Percentiles rank a stretch among this genome's conserved stretches.
These are phyloP conservation scores for Aspergillus biplanus DNA, from an alignment of 495 filamentous ascomycete genomes.

Conservation along the genomic window DNA sequence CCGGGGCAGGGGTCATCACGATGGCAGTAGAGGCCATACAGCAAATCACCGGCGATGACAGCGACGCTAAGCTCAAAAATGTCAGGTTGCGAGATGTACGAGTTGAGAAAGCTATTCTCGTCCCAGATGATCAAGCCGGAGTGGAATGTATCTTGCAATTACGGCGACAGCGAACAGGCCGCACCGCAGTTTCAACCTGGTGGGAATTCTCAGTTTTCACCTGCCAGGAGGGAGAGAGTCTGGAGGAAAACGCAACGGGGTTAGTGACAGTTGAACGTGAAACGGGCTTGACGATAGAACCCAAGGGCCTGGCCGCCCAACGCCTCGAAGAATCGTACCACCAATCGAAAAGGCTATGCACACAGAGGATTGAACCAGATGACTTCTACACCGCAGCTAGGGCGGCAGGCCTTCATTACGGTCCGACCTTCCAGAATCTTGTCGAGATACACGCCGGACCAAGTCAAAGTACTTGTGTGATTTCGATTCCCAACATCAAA, in stretches of 20 bases:
- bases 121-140: not conserved
- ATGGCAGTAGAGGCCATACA: conserved; percentile 44
- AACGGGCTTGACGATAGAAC: not conserved
- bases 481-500: not conserved
- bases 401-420: not conserved
- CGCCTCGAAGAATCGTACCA: not conserved
- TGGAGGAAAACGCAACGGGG: not conserved
- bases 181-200: not conserved
- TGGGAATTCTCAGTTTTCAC: conserved; percentile 3
- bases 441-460: not conserved
- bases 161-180: not conserved
- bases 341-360: not conserved
- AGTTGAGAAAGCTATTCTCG: not conserved
- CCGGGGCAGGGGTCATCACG: conserved; percentile 38
- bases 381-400: not conserved
- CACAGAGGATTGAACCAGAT: not conserved
- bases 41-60: conserved; percentile 18
- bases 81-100: conserved; percentile 1
- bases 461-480: not conserved
- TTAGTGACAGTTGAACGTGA: not conserved
- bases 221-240: conserved; percentile 1
- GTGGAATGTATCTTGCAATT: conserved; percentile 1
- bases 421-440: not conserved
- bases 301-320: not conserved
- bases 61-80: not conserved